A percentile compares a stretch with the other conserved stretches of the same genome.
phyloP scores from a whole-genome alignment of 2,329 filamentous ascomycete genomes.

The Fusarium sp. region DNA sequence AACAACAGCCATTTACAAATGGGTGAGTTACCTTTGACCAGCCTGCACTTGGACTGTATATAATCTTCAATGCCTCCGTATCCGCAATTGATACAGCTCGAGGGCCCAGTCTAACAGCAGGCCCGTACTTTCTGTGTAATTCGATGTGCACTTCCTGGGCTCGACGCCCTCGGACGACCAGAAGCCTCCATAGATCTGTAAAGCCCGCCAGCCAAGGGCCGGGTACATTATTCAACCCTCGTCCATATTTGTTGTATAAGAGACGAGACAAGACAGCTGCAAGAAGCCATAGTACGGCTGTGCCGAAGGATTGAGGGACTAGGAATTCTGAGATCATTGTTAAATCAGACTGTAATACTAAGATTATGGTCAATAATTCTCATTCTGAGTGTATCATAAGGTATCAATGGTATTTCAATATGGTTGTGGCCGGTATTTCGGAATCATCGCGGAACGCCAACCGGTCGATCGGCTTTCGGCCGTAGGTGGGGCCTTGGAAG shows the following conservation, averaged over 20 bases:
- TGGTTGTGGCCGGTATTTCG: background rate
- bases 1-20: background rate
- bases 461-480: background rate
- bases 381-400: background rate
- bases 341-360: background rate
- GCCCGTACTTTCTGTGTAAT: constrained; percentile 28
- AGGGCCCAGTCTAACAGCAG: constrained; percentile 24
- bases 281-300: constrained; percentile 4
- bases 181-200: constrained; percentile 29
- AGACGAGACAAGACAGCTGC: constrained; percentile 1
- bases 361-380: too few species aligned
- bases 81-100: constrained; percentile 18
- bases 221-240: constrained; percentile 16
- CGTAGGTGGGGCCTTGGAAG: background rate
- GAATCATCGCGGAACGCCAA: background rate
- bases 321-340: constrained; percentile 16
- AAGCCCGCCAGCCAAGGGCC: constrained; percentile 27
- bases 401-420: background rate
- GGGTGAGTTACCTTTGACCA: constrained; percentile 8
- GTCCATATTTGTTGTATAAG: constrained; percentile 24
- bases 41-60: constrained; percentile 22
- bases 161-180: constrained; percentile 22
- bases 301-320: constrained; percentile 13
- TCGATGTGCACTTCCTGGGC: constrained; percentile 31
- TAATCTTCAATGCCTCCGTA: constrained; percentile 8